These are phyloP conservation scores for Nepenthes alata DNA, from an alignment of 179 eudicot species.

Conservation along the genomic window DNA sequence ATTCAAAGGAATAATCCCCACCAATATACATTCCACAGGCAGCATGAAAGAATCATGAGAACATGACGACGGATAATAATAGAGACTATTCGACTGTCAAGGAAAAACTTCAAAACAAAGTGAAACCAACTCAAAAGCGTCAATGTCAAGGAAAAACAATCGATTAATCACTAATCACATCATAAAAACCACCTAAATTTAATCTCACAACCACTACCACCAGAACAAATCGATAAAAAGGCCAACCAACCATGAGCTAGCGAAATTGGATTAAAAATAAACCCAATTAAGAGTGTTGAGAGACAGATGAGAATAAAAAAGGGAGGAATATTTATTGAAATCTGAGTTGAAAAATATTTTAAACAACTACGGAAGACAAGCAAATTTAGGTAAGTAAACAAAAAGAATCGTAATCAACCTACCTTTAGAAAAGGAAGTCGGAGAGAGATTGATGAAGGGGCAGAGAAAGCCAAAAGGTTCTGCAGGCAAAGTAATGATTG, in stretches of 20 bases:
- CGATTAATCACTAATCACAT: neutral
- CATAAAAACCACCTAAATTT: neutral
- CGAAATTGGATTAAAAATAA: neutral
- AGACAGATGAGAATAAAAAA: neutral
- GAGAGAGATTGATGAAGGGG: neutral
- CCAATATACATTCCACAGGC: neutral
- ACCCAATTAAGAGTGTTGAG: neutral
- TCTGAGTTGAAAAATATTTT: neutral
- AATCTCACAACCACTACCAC: slow-evolving; percentile 7
- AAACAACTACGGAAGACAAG: slow-evolving; percentile 4
- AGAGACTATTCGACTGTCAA: slow-evolving; percentile 9
- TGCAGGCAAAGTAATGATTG: slow-evolving; percentile 2
- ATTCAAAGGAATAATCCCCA: neutral
- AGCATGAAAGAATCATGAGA: neutral
- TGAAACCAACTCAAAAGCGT: neutral
- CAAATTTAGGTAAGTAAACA: slow-evolving; percentile 6
- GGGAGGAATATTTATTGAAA: neutral
- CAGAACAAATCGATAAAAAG: neutral
- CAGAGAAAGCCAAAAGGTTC: slow-evolving; percentile 13
- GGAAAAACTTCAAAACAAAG: slow-evolving; percentile 19
- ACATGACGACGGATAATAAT: neutral
- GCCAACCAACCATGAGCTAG: neutral
- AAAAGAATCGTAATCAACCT: too few species aligned
- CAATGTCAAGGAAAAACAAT: neutral
- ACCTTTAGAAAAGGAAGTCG: neutral